phyloP scores from a whole-genome alignment of 2,329 filamentous ascomycete species.

The Daldinia sp. region DNA sequence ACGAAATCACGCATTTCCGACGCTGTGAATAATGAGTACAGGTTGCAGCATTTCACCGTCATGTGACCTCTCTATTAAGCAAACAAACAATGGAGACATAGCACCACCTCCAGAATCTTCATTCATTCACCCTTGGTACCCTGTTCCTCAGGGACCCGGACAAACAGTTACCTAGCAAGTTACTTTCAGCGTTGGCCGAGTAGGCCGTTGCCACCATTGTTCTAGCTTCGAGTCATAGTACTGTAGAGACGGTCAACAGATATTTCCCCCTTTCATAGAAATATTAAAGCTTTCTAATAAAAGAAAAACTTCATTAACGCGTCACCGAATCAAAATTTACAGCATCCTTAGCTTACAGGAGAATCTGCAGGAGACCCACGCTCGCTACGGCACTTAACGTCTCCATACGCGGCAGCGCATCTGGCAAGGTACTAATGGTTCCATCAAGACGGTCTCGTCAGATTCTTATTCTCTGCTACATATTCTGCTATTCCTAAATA shows the following conservation, averaged over 20 bases:
- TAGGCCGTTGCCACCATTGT: background rate
- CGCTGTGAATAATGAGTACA: slow-evolving; percentile 15
- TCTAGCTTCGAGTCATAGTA: background rate
- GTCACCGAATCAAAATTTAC: background rate
- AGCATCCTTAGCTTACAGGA: background rate
- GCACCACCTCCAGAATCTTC: slow-evolving; percentile 2
- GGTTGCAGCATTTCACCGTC: slow-evolving; percentile 36
- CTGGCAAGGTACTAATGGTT: background rate
- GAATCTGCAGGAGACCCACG: slow-evolving; percentile 22
- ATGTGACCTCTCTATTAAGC: slow-evolving; percentile 34
- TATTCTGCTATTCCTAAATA: slow-evolving; percentile 18
- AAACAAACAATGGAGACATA: slow-evolving; percentile 21
- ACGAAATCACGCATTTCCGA: slow-evolving; percentile 11
- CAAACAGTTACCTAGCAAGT: background rate
- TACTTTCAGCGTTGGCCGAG: background rate
- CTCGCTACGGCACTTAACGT: slow-evolving; percentile 16
- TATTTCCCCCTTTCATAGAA: background rate
- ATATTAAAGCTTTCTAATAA: background rate
- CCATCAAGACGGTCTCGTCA: slow-evolving; percentile 20
- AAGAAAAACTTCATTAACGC: background rate
- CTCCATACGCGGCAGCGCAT: slow-evolving; percentile 14
- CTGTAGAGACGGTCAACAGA: background rate
- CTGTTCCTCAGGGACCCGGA: too few species aligned
- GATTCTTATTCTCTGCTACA: background rate
- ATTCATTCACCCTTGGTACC: too few species aligned